Evolutionary conservation across 257 asterid genomes (phyloP).

Genomic region (Petunia axillaris): DNA sequence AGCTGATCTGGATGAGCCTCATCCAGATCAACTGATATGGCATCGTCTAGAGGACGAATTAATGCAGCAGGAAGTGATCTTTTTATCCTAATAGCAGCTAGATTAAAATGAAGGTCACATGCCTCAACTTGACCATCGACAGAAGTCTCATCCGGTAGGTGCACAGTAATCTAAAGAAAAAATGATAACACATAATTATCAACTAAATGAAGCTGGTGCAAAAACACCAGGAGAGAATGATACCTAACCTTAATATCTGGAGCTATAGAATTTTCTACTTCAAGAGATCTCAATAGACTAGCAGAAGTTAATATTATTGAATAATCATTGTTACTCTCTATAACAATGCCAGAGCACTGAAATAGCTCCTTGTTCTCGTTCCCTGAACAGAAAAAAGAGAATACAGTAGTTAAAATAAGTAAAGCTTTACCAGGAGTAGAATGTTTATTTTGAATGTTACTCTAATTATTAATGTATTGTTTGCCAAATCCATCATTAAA

Average conservation of each 20-base stretch:
- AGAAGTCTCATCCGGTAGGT: background rate
- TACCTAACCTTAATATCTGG: background rate
- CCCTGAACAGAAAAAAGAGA: background rate
- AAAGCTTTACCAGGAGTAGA: background rate
- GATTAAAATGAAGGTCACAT: background rate
- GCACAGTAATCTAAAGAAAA: background rate
- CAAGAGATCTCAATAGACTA: background rate
- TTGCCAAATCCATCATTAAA: background rate
- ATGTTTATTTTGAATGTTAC: background rate
- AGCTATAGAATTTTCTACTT: background rate
- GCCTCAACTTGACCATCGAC: background rate
- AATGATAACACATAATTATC: background rate
- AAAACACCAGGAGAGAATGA: background rate
- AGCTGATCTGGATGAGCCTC: background rate
- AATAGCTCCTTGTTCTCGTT: background rate
- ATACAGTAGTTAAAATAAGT: too few species aligned
- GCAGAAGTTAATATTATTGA: conserved; percentile 10
- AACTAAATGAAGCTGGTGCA: background rate
- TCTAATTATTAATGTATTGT: background rate
- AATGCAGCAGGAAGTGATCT: background rate
- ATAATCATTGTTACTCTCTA: background rate
- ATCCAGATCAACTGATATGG: background rate
- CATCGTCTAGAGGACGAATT: background rate
- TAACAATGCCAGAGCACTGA: background rate
- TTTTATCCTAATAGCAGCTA: background rate